phyloP scores from a whole-genome alignment of 2,329 filamentous ascomycete genomes.

The Ramularia endophylla region DNA sequence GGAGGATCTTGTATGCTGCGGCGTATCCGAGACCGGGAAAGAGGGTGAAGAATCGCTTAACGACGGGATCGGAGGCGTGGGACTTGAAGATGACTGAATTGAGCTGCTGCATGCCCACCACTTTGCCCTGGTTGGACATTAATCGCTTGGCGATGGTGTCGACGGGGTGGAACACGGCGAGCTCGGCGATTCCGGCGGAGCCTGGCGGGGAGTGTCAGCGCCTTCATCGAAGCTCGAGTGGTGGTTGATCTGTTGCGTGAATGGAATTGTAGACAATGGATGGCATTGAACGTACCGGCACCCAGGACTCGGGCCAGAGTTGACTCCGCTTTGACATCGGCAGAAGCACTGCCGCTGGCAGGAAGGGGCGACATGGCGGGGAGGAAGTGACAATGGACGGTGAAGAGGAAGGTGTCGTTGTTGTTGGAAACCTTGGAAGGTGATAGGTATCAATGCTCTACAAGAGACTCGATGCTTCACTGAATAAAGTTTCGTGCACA shows the following conservation, averaged over 20 bases:
- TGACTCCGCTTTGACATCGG: slow-evolving; percentile 72
- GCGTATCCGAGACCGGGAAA: slow-evolving; percentile 98
- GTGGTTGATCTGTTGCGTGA: too few relatives aligned
- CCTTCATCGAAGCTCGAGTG: too few relatives aligned
- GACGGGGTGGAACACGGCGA: slow-evolving; percentile 90
- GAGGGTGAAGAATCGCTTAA: slow-evolving; percentile 83
- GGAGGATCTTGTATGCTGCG: slow-evolving; percentile 94
- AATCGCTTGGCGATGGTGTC: slow-evolving; percentile 98
- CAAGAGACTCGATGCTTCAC: too few relatives aligned
- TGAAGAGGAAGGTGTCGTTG: neutral
- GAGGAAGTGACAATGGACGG: neutral
- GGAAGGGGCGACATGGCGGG: slow-evolving; percentile 25
- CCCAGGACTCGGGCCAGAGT: slow-evolving; percentile 81
- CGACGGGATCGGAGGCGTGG: slow-evolving; percentile 63
- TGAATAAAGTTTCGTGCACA: too few relatives aligned
- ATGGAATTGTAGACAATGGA: neutral
- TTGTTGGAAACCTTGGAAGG: too few relatives aligned
- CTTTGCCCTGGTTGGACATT: slow-evolving; percentile 93
- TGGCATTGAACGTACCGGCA: slow-evolving; percentile 60
- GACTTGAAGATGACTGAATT: slow-evolving; percentile 94
- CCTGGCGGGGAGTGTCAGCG: slow-evolving; percentile 47
- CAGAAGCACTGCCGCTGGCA: slow-evolving; percentile 20
- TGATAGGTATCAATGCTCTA: too few relatives aligned
- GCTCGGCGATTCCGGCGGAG: slow-evolving; percentile 85
- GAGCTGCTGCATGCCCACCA: slow-evolving; percentile 57